A percentile compares a stretch with the other conserved stretches of the same genome.
These are phyloP conservation scores for Harringtonia lauricola DNA, from an alignment of 2,329 filamentous ascomycete genomes.

Conservation along the genomic window DNA sequence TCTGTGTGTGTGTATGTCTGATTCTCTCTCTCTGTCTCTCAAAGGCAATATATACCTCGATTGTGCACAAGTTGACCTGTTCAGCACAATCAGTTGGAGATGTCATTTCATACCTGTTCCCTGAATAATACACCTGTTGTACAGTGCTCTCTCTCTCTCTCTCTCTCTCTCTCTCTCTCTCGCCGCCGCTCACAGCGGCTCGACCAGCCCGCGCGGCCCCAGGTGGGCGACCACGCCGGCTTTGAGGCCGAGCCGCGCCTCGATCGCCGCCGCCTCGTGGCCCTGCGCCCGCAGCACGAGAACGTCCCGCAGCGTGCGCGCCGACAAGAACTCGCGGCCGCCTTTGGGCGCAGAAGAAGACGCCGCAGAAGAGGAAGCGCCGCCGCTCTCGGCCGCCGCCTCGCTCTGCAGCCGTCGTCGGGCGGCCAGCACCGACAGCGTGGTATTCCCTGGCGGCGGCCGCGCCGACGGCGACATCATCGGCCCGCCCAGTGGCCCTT, in stretches of 20 bases:
- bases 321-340: slow-evolving; percentile 35
- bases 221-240: slow-evolving; percentile 32
- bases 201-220: slow-evolving; percentile 28
- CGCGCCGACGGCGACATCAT: slow-evolving; percentile 4
- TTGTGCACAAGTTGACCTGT: no score
- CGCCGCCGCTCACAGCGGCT: slow-evolving; percentile 17
- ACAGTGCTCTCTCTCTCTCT: no score
- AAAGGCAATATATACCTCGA: no score
- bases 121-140: no score
- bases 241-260: slow-evolving; percentile 32
- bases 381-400: not conserved
- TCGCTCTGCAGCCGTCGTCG: slow-evolving; percentile 30
- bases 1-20: not conserved
- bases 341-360: not conserved
- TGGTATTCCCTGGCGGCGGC: slow-evolving; percentile 28
- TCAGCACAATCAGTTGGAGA: no score
- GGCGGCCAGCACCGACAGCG: slow-evolving; percentile 37
- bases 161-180: not conserved
- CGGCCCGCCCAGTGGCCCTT: not conserved
- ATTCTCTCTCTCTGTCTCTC: not conserved
- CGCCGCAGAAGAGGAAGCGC: no score
- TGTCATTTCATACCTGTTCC: no score
- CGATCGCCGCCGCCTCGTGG: slow-evolving; percentile 27
- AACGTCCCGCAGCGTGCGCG: slow-evolving; percentile 33
- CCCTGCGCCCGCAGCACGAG: slow-evolving; percentile 32